These are phyloP conservation scores for Brachypodium distachyon DNA, from an alignment of 202 grass and related monocot genomes.

Conservation along the genomic window DNA sequence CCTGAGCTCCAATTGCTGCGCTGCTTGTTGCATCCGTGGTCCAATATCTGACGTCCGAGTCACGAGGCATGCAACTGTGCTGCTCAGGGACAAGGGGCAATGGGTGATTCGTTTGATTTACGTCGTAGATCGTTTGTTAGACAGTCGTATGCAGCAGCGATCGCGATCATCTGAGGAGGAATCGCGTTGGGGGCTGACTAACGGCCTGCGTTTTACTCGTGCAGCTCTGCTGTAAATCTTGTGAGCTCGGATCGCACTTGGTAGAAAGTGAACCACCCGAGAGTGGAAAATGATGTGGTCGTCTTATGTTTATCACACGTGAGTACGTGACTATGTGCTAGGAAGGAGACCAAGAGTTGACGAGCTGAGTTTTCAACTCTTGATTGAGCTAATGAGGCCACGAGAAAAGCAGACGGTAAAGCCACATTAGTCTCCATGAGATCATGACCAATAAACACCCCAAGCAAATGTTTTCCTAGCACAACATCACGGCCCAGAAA, in stretches of 20 bases:
- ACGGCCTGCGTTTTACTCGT: neutral
- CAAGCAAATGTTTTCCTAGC: neutral
- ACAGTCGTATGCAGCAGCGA: neutral
- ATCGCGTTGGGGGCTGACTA: neutral
- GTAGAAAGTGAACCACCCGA: neutral
- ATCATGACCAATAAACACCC: neutral
- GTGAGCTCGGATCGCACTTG: constrained; percentile 4
- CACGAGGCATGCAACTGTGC: neutral
- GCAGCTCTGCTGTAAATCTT: neutral
- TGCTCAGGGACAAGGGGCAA: neutral
- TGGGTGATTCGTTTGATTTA: neutral
- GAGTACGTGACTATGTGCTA: neutral
- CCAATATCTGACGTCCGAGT: neutral
- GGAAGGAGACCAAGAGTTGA: too few species aligned
- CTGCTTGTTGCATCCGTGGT: neutral
- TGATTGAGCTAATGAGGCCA: neutral
- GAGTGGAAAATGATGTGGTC: neutral
- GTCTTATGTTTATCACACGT: neutral
- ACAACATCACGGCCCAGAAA: neutral
- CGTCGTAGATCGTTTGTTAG: neutral
- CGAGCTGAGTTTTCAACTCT: neutral
- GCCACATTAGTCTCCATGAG: neutral
- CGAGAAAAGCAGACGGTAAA: neutral
- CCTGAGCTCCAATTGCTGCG: neutral
- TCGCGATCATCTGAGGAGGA: neutral